Conservation (phyloP, 257 asterid species). For the Datura wrightii region DNA sequence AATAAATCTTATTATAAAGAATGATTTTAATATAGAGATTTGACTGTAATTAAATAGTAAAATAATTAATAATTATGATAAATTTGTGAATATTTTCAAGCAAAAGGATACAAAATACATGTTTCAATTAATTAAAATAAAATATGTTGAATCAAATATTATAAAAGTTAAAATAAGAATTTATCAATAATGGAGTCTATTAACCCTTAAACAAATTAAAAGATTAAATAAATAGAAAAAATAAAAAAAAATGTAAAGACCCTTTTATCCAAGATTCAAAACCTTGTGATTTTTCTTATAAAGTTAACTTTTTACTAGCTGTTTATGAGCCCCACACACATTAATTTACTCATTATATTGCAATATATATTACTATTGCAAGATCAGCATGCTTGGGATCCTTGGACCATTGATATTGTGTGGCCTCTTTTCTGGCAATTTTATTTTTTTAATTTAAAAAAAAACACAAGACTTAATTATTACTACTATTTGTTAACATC, state of each 20-base stretch:
- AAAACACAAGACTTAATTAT: conserved; percentile 1
- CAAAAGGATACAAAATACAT: not conserved
- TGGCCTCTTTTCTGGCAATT: not conserved
- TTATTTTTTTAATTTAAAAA: not conserved
- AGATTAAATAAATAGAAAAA: not conserved
- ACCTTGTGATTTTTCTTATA: not conserved
- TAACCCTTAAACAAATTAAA: not conserved
- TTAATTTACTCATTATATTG: not conserved
- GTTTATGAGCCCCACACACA: conserved; percentile 4
- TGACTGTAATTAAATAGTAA: not conserved
- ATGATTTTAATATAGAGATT: rapidly evolving
- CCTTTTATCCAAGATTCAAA: conserved; percentile 25
- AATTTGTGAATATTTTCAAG: not conserved
- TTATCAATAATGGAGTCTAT: not conserved
- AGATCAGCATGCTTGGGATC: conserved; percentile 34
- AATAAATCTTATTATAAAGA: no score
- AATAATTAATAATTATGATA: not conserved
- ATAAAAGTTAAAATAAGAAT: not conserved
- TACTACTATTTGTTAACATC: conserved; percentile 24
- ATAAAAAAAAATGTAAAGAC: not conserved
- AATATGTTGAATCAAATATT: no score
- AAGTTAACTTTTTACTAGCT: conserved; percentile 28
- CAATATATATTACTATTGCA: conserved; percentile 10
- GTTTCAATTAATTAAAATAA: not conserved
- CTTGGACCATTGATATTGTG: conserved; percentile 23